Base-by-base conservation (phyloP, 139 green algal species). In the Chlamydomonas schloesseri region DNA sequence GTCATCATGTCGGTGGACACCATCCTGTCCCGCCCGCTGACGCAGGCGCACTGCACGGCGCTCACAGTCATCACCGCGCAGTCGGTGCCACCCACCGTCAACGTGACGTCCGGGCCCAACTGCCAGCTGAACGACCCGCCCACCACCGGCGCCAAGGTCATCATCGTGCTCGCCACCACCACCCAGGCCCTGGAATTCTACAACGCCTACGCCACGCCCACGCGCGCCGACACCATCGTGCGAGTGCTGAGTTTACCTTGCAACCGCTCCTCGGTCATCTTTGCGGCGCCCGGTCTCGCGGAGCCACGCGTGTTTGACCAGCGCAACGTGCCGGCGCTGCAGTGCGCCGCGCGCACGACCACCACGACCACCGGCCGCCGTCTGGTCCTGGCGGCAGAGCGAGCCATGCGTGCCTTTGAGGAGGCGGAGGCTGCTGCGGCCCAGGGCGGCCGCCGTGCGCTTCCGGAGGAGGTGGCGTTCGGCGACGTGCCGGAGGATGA, bases 91-190 rank as follows among this genome's bases (percentile, higher is more conserved):
- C 64, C 78, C 13, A 36, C 11, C 29, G 64, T 84, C 42, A 84
- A 74, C 65, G 46, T 84, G 10, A 84, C 78, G 23, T 53, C 42
- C 15, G 81, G 81, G 2, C 81, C 81, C 20, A 79, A 58, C 81
- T 87, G 81, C 57, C 69, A 78, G 55, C 81, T 80, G 36, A 87
- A 87, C 69, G 34, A 80, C 53, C 81, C 81, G 26, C 34, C 81
- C 46, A 87, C 68, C 36, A 87, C 81, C 36, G 81, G 81, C 29
- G 81, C 81, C 24, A 87, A 87, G 34, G 70, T 87, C n/a, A 74
- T 74, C 28, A 46, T 84, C 64, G 78, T 84, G 18, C 62, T 84
- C 10, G 64, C 42, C 23, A 75, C 64, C 18, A 33, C 42, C 21
- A 31, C 15, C 9, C 65, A 76, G 46, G 79, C 79, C n/a, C 68